Evolutionary conservation across 768 basidiomycete species (phyloP).

Genomic region (Saitozyma sp.): DNA sequence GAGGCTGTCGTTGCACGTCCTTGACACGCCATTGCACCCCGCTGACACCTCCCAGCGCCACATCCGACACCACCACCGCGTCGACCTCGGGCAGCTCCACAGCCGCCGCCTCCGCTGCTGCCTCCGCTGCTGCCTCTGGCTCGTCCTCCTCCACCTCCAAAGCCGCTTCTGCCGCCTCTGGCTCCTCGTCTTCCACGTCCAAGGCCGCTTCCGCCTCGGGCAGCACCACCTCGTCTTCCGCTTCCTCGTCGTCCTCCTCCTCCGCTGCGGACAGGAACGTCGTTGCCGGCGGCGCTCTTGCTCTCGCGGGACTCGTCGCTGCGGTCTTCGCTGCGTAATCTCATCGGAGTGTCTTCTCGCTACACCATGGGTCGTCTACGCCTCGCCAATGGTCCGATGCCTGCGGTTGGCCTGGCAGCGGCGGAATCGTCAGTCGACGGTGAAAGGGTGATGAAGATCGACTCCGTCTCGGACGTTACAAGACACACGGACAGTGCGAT

Average conservation of each 20-base stretch:
- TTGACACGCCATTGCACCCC: not conserved
- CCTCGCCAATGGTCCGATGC: no score
- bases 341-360: not conserved
- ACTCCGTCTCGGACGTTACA: no score
- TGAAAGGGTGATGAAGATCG: no score
- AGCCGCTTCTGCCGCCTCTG: slow-evolving; percentile 5
- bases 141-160: not conserved
- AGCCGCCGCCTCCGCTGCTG: slow-evolving; percentile 15
- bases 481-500: no score
- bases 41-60: not conserved
- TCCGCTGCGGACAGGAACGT: not conserved
- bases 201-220: slow-evolving; percentile 10
- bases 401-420: no score
- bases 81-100: slow-evolving; percentile 9
- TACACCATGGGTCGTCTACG: no score
- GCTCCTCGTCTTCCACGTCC: slow-evolving; percentile 1
- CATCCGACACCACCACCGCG: not conserved
- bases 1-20: not conserved
- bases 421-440: no score
- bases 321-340: slow-evolving; percentile 1
- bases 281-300: not conserved
- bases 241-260: slow-evolving; percentile 4
- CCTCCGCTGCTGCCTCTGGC: slow-evolving; percentile 16
- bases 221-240: not conserved
- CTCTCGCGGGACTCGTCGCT: not conserved